A percentile compares a stretch with the other conserved stretches of the same genome.
These are phyloP conservation scores for Scutellaria baicalensis DNA, from an alignment of 257 asterid genomes.

Conservation along the genomic window DNA sequence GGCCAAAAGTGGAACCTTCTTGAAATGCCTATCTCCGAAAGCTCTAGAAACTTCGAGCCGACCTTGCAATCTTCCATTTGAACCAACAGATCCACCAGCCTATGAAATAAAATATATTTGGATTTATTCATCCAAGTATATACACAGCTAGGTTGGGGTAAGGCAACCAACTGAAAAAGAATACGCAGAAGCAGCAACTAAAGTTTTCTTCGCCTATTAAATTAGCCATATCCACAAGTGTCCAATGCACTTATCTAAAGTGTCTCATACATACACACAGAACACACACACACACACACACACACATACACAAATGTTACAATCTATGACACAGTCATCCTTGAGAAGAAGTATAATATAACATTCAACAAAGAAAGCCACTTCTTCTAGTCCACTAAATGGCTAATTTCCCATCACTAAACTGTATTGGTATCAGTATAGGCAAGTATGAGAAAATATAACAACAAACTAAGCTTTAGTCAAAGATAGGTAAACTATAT, in stretches of 20 bases:
- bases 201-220: neutral
- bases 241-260: neutral
- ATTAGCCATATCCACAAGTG: neutral
- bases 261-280: no score
- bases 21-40: slow-evolving; percentile 86
- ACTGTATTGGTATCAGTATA: no score
- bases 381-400: neutral
- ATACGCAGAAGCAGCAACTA: neutral
- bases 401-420: neutral
- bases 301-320: no score
- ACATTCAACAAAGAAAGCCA: no score
- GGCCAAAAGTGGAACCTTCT: slow-evolving; percentile 49
- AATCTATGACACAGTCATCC: no score
- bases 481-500: no score
- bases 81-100: slow-evolving; percentile 90
- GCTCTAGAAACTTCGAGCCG: slow-evolving; percentile 98
- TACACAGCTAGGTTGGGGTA: neutral
- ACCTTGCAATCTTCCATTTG: slow-evolving; percentile 86
- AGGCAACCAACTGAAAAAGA: neutral
- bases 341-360: no score
- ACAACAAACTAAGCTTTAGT: no score
- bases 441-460: no score
- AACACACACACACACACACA: no score
- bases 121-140: neutral
- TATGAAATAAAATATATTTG: slow-evolving; percentile 20